Percentiles rank a stretch among this genome's conserved stretches.
phyloP scores from a whole-genome alignment of 2,329 filamentous ascomycete species.

The Fusarium haematococcum region DNA sequence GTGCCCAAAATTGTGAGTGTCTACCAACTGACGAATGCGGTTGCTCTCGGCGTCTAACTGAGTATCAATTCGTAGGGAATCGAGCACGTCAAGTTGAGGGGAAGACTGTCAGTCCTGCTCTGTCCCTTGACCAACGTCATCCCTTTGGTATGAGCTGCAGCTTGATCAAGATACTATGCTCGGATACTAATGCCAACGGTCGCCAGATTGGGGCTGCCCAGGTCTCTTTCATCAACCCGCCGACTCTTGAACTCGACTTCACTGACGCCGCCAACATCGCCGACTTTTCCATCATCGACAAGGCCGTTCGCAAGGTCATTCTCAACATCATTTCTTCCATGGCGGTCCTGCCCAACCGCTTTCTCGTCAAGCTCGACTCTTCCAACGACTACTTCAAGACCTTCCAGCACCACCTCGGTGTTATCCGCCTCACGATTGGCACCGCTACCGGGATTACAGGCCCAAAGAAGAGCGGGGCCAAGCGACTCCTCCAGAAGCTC shows the following conservation, averaged over 20 bases:
- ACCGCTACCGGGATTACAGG: slow-evolving; percentile 36
- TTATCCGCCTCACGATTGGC: slow-evolving; percentile 40
- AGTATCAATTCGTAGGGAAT: slow-evolving; percentile 28
- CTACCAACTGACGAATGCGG: not conserved
- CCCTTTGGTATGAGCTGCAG: slow-evolving; percentile 33
- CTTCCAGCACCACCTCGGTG: slow-evolving; percentile 39
- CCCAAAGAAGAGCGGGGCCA: slow-evolving; percentile 41
- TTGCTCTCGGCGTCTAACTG: not conserved
- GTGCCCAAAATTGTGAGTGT: slow-evolving; percentile 40
- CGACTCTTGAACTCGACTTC: slow-evolving; percentile 40
- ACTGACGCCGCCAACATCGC: slow-evolving; percentile 43
- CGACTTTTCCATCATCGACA: slow-evolving; percentile 40
- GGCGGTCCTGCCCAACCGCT: slow-evolving; percentile 44
- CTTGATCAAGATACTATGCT: not conserved
- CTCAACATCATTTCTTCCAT: slow-evolving; percentile 40
- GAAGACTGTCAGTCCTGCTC: slow-evolving; percentile 37
- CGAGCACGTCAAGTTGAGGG: slow-evolving; percentile 40
- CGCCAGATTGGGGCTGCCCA: slow-evolving; percentile 42
- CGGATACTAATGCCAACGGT: not conserved
- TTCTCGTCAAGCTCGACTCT: slow-evolving; percentile 41
- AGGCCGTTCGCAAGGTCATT: slow-evolving; percentile 40
- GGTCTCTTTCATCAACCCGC: slow-evolving; percentile 42
- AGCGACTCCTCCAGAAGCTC: slow-evolving; percentile 35
- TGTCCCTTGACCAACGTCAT: slow-evolving; percentile 41
- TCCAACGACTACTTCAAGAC: slow-evolving; percentile 46